phyloP scores from a whole-genome alignment of 208 protist species.

The Vickermania ingenoplastis region DNA sequence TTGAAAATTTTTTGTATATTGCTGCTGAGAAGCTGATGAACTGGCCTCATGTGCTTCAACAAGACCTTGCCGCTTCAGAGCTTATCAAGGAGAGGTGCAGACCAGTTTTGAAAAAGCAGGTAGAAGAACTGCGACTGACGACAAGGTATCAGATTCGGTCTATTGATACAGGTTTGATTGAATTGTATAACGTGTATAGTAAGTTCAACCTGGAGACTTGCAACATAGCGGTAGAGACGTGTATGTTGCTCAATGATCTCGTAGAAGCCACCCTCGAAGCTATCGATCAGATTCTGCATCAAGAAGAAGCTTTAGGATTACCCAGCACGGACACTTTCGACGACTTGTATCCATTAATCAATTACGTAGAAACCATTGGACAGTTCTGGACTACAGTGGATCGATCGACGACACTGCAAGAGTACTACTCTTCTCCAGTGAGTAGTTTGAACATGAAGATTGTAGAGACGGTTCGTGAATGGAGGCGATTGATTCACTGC shows the following conservation, averaged over 20 bases:
- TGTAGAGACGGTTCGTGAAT: slow-evolving; percentile 69
- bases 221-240: slow-evolving; percentile 83
- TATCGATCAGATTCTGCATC: slow-evolving; percentile 46
- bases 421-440: slow-evolving; percentile 71
- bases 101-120: slow-evolving; percentile 39
- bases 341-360: slow-evolving; percentile 38
- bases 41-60: slow-evolving; percentile 28
- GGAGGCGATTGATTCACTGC: slow-evolving; percentile 64
- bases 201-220: slow-evolving; percentile 69
- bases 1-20: slow-evolving; percentile 41
- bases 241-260: slow-evolving; percentile 58
- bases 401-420: slow-evolving; percentile 39
- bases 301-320: slow-evolving; percentile 39
- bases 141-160: slow-evolving; percentile 43
- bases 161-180: slow-evolving; percentile 60
- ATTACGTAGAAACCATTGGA: slow-evolving; percentile 71
- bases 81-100: slow-evolving; percentile 26
- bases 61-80: slow-evolving; percentile 19
- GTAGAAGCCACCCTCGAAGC: slow-evolving; percentile 34
- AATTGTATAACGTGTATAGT: slow-evolving; percentile 77
- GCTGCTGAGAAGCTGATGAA: slow-evolving; percentile 54
- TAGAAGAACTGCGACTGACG: slow-evolving; percentile 31
- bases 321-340: slow-evolving; percentile 44
- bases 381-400: slow-evolving; percentile 75
- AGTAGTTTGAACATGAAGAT: slow-evolving; percentile 37